phyloP scores from a whole-genome alignment of 306 rosid species.

The Lotus japonicus region DNA sequence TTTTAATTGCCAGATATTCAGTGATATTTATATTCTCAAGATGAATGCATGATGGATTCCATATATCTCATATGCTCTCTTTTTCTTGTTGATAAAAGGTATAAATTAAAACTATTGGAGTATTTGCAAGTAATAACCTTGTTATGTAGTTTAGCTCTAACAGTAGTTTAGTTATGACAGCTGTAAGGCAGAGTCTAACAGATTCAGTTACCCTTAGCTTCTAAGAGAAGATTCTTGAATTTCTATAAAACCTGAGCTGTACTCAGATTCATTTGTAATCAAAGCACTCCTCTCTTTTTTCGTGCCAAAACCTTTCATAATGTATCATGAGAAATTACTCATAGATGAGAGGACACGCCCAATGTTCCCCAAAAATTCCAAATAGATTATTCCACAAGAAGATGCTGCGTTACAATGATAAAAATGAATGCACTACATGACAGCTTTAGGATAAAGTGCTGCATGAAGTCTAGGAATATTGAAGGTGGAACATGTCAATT shows the following conservation, averaged over 20 bases:
- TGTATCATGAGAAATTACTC: conserved; percentile 9
- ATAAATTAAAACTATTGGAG: background rate
- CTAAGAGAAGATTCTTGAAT: background rate
- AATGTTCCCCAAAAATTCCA: background rate
- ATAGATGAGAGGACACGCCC: background rate
- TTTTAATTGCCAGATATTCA: conserved; percentile 1
- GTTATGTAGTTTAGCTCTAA: too few species aligned
- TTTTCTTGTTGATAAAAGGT: background rate
- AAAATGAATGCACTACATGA: background rate
- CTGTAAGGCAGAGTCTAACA: background rate
- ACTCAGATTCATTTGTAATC: background rate
- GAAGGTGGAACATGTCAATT: background rate
- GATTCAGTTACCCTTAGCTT: background rate
- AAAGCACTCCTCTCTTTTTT: background rate
- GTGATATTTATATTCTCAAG: conserved; percentile 2
- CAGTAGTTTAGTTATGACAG: background rate
- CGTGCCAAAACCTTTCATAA: background rate
- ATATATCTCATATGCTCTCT: background rate
- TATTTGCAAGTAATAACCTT: background rate
- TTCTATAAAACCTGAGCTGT: background rate
- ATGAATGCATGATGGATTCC: background rate
- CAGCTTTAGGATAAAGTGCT: background rate
- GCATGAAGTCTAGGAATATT: background rate
- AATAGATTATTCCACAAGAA: background rate
- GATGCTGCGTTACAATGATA: background rate